Percentiles rank a stretch among this genome's conserved stretches.
Conservation (phyloP, 305 asterid genomes). For the Fraxinus greggii region DNA sequence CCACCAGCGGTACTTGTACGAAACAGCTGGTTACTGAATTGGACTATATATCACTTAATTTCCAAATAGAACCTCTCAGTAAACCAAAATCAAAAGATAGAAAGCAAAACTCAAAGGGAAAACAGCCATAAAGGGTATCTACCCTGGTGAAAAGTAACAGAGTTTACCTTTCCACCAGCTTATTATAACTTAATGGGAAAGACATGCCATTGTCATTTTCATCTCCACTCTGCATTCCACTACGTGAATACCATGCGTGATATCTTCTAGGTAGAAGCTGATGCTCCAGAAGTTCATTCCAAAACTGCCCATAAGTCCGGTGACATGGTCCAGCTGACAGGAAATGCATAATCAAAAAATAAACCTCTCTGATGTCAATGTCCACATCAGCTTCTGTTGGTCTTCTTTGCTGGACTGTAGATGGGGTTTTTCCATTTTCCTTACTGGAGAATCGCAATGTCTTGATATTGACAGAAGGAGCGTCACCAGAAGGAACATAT, state of each 20-base stretch:
- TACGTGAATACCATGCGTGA: conserved; percentile 95
- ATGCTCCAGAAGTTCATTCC: conserved; percentile 98
- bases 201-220: conserved; percentile 92
- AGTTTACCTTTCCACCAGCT: conserved; percentile 79
- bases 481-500: conserved; percentile 52
- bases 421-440: conserved; percentile 63
- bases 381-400: conserved; percentile 59
- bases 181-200: conserved; percentile 74
- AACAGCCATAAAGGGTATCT: conserved; percentile 6
- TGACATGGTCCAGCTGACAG: conserved; percentile 95
- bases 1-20: not conserved
- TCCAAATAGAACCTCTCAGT: not conserved
- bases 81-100: not conserved
- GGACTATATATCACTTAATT: not conserved
- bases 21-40: not conserved
- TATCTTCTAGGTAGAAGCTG: conserved; percentile 96
- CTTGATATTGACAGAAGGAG: conserved; percentile 57
- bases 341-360: conserved; percentile 95
- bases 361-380: conserved; percentile 82
- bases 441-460: conserved; percentile 59
- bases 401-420: conserved; percentile 47
- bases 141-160: not conserved
- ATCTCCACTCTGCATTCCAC: conserved; percentile 68
- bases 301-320: conserved; percentile 84
- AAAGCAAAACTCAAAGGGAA: not conserved